Conservation (phyloP, 1,139 yeast genomes). For the Dujonia santamariae region DNA sequence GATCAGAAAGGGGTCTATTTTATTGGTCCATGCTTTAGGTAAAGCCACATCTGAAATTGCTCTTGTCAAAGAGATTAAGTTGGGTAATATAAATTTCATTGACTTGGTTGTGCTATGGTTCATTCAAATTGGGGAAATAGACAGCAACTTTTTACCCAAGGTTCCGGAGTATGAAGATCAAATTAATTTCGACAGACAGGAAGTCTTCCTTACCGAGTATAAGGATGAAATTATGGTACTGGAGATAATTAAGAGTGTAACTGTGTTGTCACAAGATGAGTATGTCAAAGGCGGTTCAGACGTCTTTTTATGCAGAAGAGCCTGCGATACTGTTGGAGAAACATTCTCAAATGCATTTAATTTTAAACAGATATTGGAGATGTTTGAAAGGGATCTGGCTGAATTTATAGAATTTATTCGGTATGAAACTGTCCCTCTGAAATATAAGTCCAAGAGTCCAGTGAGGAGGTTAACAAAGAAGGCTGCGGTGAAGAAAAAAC, state of each 20-base stretch:
- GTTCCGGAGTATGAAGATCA: slow-evolving; percentile 10
- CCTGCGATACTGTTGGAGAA: slow-evolving; percentile 31
- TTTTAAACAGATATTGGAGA: slow-evolving; percentile 24
- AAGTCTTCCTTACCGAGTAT: slow-evolving; percentile 42
- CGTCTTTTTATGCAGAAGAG: slow-evolving; percentile 37
- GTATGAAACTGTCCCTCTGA: slow-evolving; percentile 23
- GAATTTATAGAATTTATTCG: slow-evolving; percentile 25
- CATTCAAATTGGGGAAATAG: slow-evolving; percentile 22
- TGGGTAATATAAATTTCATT: slow-evolving; percentile 36
- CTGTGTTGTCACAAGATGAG: slow-evolving; percentile 28
- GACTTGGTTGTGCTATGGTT: slow-evolving; percentile 41
- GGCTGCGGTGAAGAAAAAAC: slow-evolving; percentile 2
- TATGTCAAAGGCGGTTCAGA: slow-evolving; percentile 21
- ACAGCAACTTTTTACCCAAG: slow-evolving; percentile 15
- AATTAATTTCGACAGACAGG: slow-evolving; percentile 19
- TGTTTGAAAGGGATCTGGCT: slow-evolving; percentile 20
- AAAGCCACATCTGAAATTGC: slow-evolving; percentile 25
- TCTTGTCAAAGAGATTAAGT: slow-evolving; percentile 37
- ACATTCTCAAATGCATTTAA: slow-evolving; percentile 31
- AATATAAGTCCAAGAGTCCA: slow-evolving; percentile 11
- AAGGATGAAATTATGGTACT: slow-evolving; percentile 27
- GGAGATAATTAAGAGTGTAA: slow-evolving; percentile 29
- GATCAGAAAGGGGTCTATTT: slow-evolving; percentile 39
- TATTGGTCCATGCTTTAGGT: slow-evolving; percentile 23
- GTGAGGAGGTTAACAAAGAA: slow-evolving; percentile 7